Base-by-base conservation (phyloP, 257 asterid genomes). In the Parsonsia alboflavescens region DNA sequence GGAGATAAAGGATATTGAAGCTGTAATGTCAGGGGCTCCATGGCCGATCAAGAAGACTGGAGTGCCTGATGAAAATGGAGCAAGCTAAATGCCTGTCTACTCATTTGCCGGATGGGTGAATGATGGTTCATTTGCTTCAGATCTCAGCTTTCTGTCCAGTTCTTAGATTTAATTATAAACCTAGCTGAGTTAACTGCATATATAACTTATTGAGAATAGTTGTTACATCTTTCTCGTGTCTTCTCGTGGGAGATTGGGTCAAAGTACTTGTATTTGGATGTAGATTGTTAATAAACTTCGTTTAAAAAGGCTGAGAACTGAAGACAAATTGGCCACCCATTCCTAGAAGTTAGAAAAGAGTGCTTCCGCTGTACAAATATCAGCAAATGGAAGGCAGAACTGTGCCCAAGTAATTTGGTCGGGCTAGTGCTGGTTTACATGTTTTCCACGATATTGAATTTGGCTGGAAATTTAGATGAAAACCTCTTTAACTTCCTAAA, bases 21-120 rank as follows among this genome's bases (percentile, higher is more conserved):
- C 96, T 66, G 97, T 94, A 64, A 94, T 92, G 97, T 96, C 86
- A 8, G 99, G 99, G 54, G 92, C 85, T 33, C 89, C 97, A 21
- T 94, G 97, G 99, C 91, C 91, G 12, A 88, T 94, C 53, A 72
- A 79, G 49, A 77, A 54, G 78, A 76, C 85, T 9, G 50, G 72
- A 68, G 10, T 73, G 56, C 64, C 75, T 71, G 49, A 73, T 64
- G 79, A 70, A 61, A 77, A 68, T 75, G 84, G 84, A 36, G 78
- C 22, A 59, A 17, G 70, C 61, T 83, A 78, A 74, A 19, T 36
- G 49, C 19, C 71, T 54, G 61, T 13, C 28, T 30, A 64, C 58
- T 44, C 53, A 7, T 2, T 56, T 63, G 57, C 46, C 63, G 16
- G 77, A 57, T 33, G 57, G 30, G 10, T 3, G 15, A 46, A 49